Percentiles rank a stretch among this genome's conserved stretches.
phyloP scores from a whole-genome alignment of 192 early-diverging fungal species.

The Chytriomyces confervae region DNA sequence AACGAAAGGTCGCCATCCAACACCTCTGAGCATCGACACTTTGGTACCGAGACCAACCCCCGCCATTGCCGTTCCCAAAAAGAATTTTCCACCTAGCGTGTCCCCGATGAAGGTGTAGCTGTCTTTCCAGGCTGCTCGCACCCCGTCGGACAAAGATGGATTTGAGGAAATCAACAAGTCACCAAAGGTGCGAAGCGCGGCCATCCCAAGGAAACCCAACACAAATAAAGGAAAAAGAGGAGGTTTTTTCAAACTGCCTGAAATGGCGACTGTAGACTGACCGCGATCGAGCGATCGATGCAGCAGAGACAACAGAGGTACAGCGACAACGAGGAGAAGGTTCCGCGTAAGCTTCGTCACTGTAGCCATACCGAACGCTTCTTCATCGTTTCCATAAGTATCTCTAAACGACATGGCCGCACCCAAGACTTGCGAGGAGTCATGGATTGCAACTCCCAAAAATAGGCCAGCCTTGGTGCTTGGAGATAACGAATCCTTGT shows the following conservation, averaged over 20 bases:
- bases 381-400: conserved; percentile 8
- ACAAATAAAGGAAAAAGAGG: conserved; percentile 20
- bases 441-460: conserved; percentile 18
- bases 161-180: neutral
- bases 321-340: conserved; percentile 5
- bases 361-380: conserved; percentile 16
- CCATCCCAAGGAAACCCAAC: conserved; percentile 13
- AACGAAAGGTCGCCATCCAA: neutral
- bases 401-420: conserved; percentile 28
- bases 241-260: neutral
- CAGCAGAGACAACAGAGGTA: conserved; percentile 4
- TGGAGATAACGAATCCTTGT: neutral
- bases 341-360: conserved; percentile 25
- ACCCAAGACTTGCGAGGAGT: conserved; percentile 11
- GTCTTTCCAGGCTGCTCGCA: neutral
- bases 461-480: conserved; percentile 20
- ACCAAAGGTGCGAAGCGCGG: neutral
- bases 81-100: conserved; percentile 2
- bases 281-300: neutral
- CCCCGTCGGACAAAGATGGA: neutral
- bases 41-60: conserved; percentile 1
- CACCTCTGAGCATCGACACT: neutral
- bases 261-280: neutral
- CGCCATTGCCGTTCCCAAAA: conserved; percentile 18
- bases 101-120: neutral